A percentile compares a stretch with the other conserved stretches of the same genome.
These are phyloP conservation scores for Trichoderma aggressivum DNA, from an alignment of 2,329 filamentous ascomycete genomes.

Conservation along the genomic window DNA sequence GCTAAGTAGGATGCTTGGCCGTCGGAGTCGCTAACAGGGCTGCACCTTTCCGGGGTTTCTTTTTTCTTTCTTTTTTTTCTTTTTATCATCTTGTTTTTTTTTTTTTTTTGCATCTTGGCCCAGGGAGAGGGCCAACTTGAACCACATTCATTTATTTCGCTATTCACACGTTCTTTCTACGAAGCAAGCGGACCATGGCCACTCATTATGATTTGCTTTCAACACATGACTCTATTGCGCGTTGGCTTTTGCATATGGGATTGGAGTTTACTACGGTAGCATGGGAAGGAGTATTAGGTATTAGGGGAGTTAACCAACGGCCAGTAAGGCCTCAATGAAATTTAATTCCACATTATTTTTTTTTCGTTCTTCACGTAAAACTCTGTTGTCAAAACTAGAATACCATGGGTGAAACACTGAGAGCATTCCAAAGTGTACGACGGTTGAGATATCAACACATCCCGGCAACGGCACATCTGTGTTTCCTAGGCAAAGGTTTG, in stretches of 20 bases:
- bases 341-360: neutral
- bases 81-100: neutral
- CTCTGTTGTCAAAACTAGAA: neutral
- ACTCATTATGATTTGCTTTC: neutral
- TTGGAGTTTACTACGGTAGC: neutral
- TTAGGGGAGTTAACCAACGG: neutral
- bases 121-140: neutral
- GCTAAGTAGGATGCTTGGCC: slow-evolving; percentile 38
- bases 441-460: neutral
- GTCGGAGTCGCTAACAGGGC: slow-evolving; percentile 24
- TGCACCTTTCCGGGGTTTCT: neutral
- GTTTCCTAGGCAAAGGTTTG: neutral
- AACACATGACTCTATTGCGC: neutral
- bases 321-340: neutral
- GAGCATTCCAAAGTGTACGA: neutral
- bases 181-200: slow-evolving; percentile 1
- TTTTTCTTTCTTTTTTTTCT: neutral
- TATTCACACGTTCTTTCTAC: neutral
- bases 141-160: neutral
- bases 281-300: neutral
- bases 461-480: neutral
- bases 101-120: too few relatives aligned
- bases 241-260: neutral
- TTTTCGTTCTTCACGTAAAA: neutral
- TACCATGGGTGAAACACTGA: neutral